Evolutionary conservation across 306 rosid species (phyloP).

Genomic region (Pyrus betulifolia): DNA sequence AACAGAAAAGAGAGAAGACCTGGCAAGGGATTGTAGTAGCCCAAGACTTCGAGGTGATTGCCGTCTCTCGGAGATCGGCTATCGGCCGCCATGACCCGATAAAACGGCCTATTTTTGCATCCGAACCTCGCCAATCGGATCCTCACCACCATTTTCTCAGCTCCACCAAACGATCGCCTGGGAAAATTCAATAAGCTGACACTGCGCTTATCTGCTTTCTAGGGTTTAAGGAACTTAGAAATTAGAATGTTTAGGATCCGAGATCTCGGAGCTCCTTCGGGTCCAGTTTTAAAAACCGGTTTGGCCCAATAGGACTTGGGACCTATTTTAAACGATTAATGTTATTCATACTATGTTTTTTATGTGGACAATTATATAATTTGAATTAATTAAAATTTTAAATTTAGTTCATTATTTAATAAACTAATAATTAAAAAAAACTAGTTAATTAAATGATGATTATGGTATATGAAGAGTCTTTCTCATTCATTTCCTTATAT

Average conservation of each 20-base stretch:
- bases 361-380: no score
- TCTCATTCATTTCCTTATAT: no score
- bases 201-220: neutral
- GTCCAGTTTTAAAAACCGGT: neutral
- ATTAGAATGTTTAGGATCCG: neutral
- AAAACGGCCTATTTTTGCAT: constrained; percentile 80
- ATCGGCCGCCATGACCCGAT: constrained; percentile 86
- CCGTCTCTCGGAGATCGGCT: constrained; percentile 93
- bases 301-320: neutral
- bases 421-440: no score
- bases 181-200: neutral
- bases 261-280: neutral
- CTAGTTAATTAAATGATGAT: no score
- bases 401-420: no score
- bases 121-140: constrained; percentile 79
- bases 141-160: constrained; percentile 64
- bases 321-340: no score
- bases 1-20: constrained; percentile 23
- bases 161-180: neutral
- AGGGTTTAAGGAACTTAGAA: neutral
- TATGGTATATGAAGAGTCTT: no score
- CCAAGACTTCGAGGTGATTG: constrained; percentile 81
- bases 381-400: no score
- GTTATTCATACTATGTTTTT: no score
- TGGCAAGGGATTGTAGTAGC: constrained; percentile 87